Conservation (phyloP, 306 rosid species). For the Glycyrrhiza uralensis region DNA sequence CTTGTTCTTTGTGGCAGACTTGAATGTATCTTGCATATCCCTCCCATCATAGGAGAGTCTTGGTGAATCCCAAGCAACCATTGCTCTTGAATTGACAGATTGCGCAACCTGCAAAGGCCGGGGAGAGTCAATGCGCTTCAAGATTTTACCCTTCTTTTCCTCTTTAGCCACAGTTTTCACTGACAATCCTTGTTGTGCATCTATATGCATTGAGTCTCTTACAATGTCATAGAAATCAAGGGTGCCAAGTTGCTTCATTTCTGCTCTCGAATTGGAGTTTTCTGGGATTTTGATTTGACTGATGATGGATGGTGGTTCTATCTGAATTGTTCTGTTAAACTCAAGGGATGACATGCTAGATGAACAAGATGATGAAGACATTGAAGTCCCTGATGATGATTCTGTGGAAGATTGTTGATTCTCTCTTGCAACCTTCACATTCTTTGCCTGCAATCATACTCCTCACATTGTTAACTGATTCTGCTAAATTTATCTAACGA, state of each 20-base stretch:
- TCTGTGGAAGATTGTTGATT: conserved; percentile 62
- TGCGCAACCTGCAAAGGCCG: conserved; percentile 52
- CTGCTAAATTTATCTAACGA: background rate
- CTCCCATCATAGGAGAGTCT: conserved; percentile 87
- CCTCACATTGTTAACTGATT: conserved; percentile 9
- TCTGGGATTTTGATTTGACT: conserved; percentile 36
- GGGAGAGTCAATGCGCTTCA: conserved; percentile 76
- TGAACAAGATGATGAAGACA: conserved; percentile 73
- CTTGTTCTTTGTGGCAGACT: conserved; percentile 48
- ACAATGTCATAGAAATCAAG: conserved; percentile 44
- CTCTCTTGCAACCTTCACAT: conserved; percentile 46
- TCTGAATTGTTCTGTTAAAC: conserved; percentile 50
- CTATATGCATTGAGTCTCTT: conserved; percentile 54
- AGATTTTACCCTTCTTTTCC: conserved; percentile 38
- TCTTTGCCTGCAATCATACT: conserved; percentile 50
- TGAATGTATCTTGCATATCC: conserved; percentile 46
- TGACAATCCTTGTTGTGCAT: conserved; percentile 48
- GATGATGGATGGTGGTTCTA: conserved; percentile 42
- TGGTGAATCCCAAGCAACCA: conserved; percentile 40
- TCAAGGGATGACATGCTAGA: conserved; percentile 85
- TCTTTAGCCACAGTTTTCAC: conserved; percentile 53
- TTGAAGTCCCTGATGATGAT: conserved; percentile 68
- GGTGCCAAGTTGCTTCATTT: conserved; percentile 35
- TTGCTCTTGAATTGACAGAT: conserved; percentile 26
- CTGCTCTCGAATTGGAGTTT: conserved; percentile 25